Conservation (phyloP, 164 flowering plant genomes). For the Sedum album region DNA sequence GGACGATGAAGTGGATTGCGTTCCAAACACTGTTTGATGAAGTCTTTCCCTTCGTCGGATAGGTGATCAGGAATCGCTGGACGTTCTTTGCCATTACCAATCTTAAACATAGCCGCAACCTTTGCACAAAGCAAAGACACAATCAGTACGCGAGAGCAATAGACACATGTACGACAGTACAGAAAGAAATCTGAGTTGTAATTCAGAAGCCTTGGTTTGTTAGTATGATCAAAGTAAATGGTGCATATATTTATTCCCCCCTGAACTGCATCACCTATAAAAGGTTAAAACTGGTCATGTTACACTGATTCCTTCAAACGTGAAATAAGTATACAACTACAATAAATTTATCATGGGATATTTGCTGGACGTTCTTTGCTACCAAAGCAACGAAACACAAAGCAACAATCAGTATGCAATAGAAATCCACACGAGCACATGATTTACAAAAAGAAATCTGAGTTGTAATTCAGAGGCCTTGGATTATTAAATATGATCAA, state of each 20-base stretch:
- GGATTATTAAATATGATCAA: too few relatives aligned
- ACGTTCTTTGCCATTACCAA: conserved; percentile 89
- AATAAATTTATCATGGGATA: too few relatives aligned
- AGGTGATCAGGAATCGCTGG: conserved; percentile 86
- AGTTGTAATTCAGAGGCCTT: not conserved
- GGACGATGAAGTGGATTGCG: conserved; percentile 76
- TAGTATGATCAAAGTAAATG: too few relatives aligned
- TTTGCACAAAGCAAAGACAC: conserved; percentile 11
- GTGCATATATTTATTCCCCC: too few relatives aligned
- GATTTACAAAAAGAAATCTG: not conserved
- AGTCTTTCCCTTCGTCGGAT: conserved; percentile 84
- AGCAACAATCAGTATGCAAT: too few relatives aligned
- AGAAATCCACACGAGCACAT: too few relatives aligned
- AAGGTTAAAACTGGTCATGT: too few relatives aligned
- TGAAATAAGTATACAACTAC: too few relatives aligned
- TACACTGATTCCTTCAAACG: too few relatives aligned
- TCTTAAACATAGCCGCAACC: conserved; percentile 68
- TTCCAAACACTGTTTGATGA: conserved; percentile 71
- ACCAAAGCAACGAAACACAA: too few relatives aligned
- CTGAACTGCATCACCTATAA: too few relatives aligned
- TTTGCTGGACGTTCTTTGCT: too few relatives aligned
- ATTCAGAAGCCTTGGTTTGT: not conserved
- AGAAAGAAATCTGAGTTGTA: not conserved
- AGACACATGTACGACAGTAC: not conserved
- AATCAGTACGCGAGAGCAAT: not conserved